Conservation (phyloP, 2,329 filamentous ascomycete species). For the Colletotrichum navitas region DNA sequence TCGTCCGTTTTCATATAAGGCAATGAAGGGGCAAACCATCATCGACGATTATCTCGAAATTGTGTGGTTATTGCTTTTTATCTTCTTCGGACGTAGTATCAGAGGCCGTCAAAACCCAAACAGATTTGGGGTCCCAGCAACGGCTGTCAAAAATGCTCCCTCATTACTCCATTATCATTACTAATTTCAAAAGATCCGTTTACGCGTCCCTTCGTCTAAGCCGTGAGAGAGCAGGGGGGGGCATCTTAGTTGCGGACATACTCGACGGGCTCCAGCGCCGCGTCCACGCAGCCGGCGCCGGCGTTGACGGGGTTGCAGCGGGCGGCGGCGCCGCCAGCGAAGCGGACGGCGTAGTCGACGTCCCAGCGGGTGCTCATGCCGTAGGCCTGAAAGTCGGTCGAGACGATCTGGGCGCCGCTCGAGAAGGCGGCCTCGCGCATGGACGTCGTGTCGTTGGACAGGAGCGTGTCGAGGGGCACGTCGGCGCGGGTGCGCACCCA, state of each 20-base stretch:
- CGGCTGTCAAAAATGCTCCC: background rate
- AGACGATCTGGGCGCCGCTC: constrained; percentile 63
- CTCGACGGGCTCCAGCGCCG: constrained; percentile 43
- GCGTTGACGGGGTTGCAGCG: constrained; percentile 51
- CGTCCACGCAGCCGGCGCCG: constrained; percentile 42
- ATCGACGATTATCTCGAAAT: background rate
- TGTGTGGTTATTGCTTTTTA: background rate
- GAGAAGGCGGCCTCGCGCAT: constrained; percentile 57
- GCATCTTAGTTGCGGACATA: constrained; percentile 41
- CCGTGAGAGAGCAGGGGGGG: too few species aligned
- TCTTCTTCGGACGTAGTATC: background rate
- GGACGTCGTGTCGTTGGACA: constrained; percentile 53
- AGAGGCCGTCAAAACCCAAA: background rate
- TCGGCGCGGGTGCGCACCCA: constrained; percentile 63
- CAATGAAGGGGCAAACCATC: rapidly evolving
- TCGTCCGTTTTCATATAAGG: background rate
- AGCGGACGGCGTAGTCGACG: constrained; percentile 58
- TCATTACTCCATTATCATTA: constrained; percentile 11
- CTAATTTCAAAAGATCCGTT: background rate
- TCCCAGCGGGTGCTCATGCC: constrained; percentile 61
- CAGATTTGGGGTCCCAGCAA: background rate
- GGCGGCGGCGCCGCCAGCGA: constrained; percentile 44
- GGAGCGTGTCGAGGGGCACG: constrained; percentile 58
- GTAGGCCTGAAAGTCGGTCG: constrained; percentile 61
- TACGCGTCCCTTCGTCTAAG: background rate